Evolutionary conservation across 2,329 filamentous ascomycete genomes (phyloP).

Genomic region (Microcyclosporella mali): DNA sequence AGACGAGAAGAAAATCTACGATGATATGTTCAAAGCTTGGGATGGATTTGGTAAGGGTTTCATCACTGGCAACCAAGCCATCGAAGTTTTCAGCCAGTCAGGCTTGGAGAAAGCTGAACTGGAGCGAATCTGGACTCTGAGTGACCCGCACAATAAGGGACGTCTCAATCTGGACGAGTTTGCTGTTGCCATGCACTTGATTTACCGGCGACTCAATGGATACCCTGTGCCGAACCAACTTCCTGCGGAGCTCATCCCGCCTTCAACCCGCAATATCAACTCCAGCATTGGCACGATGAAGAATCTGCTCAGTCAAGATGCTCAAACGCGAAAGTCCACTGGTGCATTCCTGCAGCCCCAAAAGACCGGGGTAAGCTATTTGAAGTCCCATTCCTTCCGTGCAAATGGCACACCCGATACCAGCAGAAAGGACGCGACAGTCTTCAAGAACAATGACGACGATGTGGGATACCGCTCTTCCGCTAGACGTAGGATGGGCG

Average conservation of each 20-base stretch:
- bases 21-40: constrained; percentile 92
- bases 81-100: constrained; percentile 96
- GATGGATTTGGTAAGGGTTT: constrained; percentile 90
- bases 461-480: constrained; percentile 83
- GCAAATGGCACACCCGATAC: constrained; percentile 48
- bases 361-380: constrained; percentile 94
- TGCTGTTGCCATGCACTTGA: constrained; percentile 97
- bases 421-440: constrained; percentile 84
- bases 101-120: constrained; percentile 85
- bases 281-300: constrained; percentile 92
- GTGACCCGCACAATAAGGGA: constrained; percentile 89
- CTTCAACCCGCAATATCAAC: constrained; percentile 87
- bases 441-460: constrained; percentile 93
- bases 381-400: constrained; percentile 91
- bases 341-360: constrained; percentile 88
- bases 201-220: constrained; percentile 93
- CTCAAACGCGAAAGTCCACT: constrained; percentile 79
- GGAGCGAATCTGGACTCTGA: constrained; percentile 89
- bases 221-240: constrained; percentile 84
- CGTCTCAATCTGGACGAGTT: constrained; percentile 95
- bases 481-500: constrained; percentile 74
- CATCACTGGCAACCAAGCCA: constrained; percentile 84
- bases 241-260: constrained; percentile 86
- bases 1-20: constrained; percentile 95
- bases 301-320: constrained; percentile 80